A percentile compares a stretch with the other conserved stretches of the same genome.
phyloP scores from a whole-genome alignment of 129 eudicot species.

The Silybum marianum region DNA sequence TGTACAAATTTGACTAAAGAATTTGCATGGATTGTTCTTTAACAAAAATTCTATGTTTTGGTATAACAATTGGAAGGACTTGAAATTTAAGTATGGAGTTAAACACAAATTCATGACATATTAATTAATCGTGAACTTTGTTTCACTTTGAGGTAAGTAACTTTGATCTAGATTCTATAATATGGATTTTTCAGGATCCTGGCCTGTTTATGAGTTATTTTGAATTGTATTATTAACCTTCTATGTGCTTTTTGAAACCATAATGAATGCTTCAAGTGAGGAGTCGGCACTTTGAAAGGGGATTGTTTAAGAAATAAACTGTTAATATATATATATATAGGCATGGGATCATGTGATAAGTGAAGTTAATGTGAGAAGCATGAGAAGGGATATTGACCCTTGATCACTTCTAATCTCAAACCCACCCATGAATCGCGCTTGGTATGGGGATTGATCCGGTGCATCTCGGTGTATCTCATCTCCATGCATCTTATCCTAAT shows the following conservation, averaged over 20 bases:
- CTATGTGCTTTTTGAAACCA: neutral
- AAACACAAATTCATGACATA: neutral
- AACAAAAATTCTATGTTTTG: neutral
- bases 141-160: neutral
- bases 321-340: neutral
- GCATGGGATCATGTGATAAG: too few relatives aligned
- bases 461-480: too few relatives aligned
- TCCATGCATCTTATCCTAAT: too few relatives aligned
- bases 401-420: too few relatives aligned
- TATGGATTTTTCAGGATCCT: neutral
- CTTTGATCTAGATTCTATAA: neutral
- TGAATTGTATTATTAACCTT: neutral
- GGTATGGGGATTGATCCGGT: too few relatives aligned
- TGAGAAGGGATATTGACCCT: too few relatives aligned
- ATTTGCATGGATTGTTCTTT: neutral
- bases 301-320: neutral
- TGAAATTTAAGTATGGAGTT: neutral
- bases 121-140: neutral
- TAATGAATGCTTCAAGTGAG: too few relatives aligned
- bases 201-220: neutral
- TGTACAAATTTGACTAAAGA: neutral
- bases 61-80: neutral
- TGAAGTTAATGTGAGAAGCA: too few relatives aligned
- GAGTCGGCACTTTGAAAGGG: neutral
- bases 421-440: too few relatives aligned